Evolutionary conservation across 2,329 filamentous ascomycete species (phyloP).

Genomic region (Ascochyta rabiei): DNA sequence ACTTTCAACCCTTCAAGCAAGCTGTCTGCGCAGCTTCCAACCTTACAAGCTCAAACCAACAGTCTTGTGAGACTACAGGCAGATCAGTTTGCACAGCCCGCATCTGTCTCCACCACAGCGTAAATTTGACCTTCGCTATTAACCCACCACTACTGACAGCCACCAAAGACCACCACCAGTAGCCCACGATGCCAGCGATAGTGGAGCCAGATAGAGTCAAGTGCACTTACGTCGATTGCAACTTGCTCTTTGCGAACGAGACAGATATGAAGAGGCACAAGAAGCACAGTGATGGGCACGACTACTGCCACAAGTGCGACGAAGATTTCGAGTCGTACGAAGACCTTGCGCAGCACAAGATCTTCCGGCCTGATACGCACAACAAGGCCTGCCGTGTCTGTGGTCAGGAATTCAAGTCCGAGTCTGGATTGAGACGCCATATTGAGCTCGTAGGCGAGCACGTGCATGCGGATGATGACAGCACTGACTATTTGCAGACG

Average conservation of each 20-base stretch:
- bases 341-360: conserved; percentile 56
- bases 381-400: conserved; percentile 64
- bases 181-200: conserved; percentile 28
- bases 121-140: no score
- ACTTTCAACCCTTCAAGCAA: not conserved
- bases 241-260: conserved; percentile 51
- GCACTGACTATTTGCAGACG: conserved; percentile 40
- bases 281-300: conserved; percentile 49
- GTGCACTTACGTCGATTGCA: conserved; percentile 57
- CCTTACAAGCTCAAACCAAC: not conserved
- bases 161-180: not conserved
- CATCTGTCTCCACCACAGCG: no score
- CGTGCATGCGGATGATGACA: not conserved
- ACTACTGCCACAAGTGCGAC: conserved; percentile 55
- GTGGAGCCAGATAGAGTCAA: conserved; percentile 23
- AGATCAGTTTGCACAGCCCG: no score
- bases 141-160: not conserved
- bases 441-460: conserved; percentile 54
- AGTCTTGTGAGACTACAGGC: no score
- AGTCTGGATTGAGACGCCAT: conserved; percentile 58
- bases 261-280: conserved; percentile 61
- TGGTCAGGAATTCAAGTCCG: conserved; percentile 61
- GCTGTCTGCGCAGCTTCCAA: not conserved
- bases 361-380: conserved; percentile 41
- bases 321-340: conserved; percentile 54